Percentiles rank a stretch among this genome's conserved stretches.
phyloP scores from a whole-genome alignment of 805 yeast species.

The Ogataea trehalophila region DNA sequence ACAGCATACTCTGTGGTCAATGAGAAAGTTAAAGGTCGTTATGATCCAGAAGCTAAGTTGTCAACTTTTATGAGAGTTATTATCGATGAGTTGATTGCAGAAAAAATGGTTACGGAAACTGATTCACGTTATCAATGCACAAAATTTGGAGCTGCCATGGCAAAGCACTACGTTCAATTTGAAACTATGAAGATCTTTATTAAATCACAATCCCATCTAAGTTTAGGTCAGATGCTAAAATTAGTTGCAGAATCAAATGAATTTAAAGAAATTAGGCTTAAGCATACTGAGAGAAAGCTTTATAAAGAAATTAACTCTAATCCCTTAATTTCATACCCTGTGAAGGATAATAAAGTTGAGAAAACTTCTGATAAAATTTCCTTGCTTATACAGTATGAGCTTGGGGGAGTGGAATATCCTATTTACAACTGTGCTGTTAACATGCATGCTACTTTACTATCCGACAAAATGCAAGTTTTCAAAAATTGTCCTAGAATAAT shows the following conservation, averaged over 20 bases:
- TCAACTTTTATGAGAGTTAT: slow-evolving; percentile 30
- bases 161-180: slow-evolving; percentile 41
- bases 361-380: slow-evolving; percentile 34
- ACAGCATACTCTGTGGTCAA: slow-evolving; percentile 31
- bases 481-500: slow-evolving; percentile 39
- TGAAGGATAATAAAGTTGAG: slow-evolving; percentile 27
- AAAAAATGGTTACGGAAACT: slow-evolving; percentile 25
- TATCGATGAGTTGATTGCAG: slow-evolving; percentile 29
- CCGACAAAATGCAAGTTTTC: slow-evolving; percentile 41
- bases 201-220: slow-evolving; percentile 8
- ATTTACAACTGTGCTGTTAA: slow-evolving; percentile 36
- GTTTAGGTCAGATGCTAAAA: slow-evolving; percentile 17
- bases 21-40: slow-evolving; percentile 10
- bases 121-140: slow-evolving; percentile 28
- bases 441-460: slow-evolving; percentile 34
- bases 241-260: slow-evolving; percentile 36
- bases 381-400: slow-evolving; percentile 43
- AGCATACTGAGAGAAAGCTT: slow-evolving; percentile 40
- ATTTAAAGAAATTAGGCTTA: slow-evolving; percentile 36
- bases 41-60: slow-evolving; percentile 29
- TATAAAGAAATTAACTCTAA: slow-evolving; percentile 39
- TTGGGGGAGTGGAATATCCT: slow-evolving; percentile 47
- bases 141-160: slow-evolving; percentile 43
- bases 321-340: slow-evolving; percentile 34
- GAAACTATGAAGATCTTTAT: slow-evolving; percentile 38